Conservation (phyloP, 768 basidiomycete species). For the Leccinum broughii region DNA sequence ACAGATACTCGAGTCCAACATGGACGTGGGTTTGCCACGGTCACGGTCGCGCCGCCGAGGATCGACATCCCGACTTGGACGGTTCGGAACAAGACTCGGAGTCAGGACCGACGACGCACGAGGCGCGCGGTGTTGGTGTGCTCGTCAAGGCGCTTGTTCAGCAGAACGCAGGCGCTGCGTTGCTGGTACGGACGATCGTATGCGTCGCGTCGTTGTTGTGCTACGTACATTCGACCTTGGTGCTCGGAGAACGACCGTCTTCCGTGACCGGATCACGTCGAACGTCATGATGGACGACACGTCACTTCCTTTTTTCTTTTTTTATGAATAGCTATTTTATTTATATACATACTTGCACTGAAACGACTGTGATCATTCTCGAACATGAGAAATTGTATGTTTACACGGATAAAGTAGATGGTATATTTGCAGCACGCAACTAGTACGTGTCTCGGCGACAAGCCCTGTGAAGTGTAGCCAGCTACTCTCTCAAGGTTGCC, state of each 20-base stretch:
- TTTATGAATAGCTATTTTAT: neutral
- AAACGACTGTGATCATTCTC: neutral
- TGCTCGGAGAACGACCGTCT: constrained; percentile 1
- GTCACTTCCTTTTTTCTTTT: neutral
- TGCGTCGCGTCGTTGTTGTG: constrained; percentile 3
- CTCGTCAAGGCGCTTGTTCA: constrained; percentile 23
- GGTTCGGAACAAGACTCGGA: neutral
- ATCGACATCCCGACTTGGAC: neutral
- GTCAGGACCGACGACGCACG: constrained; percentile 1
- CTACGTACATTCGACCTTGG: constrained; percentile 5
- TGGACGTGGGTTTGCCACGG: neutral
- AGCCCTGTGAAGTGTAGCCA: constrained; percentile 27
- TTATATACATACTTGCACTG: neutral
- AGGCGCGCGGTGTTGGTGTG: constrained; percentile 16
- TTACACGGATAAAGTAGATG: constrained; percentile 7
- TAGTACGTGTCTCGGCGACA: constrained; percentile 5
- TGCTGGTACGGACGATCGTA: constrained; percentile 14
- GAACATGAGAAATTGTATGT: neutral
- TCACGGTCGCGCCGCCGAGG: neutral
- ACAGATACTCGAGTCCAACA: neutral
- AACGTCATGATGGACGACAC: neutral
- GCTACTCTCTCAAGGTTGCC: constrained; percentile 29
- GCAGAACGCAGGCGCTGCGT: constrained; percentile 9
- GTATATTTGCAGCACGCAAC: constrained; percentile 8
- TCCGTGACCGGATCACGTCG: neutral